Conservation (phyloP, 2,329 filamentous ascomycete genomes). For the Dryadomyces sulphureus region DNA sequence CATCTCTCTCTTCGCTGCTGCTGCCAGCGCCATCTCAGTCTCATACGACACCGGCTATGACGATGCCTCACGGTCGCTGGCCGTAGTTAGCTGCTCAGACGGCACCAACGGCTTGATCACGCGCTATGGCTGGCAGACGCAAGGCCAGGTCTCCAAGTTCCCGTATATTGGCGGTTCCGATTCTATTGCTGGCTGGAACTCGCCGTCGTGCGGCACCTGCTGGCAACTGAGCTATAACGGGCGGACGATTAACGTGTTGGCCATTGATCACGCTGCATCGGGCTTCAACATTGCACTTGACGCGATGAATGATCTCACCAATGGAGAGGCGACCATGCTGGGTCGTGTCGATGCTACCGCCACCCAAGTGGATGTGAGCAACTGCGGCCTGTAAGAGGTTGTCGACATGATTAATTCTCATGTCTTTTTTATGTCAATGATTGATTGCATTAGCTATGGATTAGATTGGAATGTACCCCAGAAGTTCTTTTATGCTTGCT, state of each 20-base stretch:
- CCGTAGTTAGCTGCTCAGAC: constrained; percentile 49
- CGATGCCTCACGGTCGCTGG: constrained; percentile 37
- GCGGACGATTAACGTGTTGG: constrained; percentile 58
- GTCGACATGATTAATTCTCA: too few relatives aligned
- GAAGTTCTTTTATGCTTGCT: too few relatives aligned
- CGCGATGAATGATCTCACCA: constrained; percentile 32
- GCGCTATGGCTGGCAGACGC: constrained; percentile 42
- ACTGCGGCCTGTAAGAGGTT: constrained; percentile 27
- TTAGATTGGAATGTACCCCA: too few relatives aligned
- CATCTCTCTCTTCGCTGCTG: constrained; percentile 1
- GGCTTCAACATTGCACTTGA: constrained; percentile 54
- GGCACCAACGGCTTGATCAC: constrained; percentile 51
- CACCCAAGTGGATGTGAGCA: constrained; percentile 24
- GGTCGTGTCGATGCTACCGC: constrained; percentile 37
- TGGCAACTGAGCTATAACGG: constrained; percentile 38
- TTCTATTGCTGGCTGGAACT: constrained; percentile 41
- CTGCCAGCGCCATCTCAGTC: constrained; percentile 24
- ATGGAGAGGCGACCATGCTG: constrained; percentile 15
- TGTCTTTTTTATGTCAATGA: too few relatives aligned
- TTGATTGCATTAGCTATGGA: too few relatives aligned
- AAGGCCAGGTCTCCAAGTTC: constrained; percentile 34
- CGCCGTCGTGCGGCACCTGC: constrained; percentile 43
- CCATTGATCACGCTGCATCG: constrained; percentile 83
- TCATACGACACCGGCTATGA: constrained; percentile 64
- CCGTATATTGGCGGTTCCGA: constrained; percentile 40